Conservation (phyloP, 441 rosid genomes). For the Bruguiera hainesii region DNA sequence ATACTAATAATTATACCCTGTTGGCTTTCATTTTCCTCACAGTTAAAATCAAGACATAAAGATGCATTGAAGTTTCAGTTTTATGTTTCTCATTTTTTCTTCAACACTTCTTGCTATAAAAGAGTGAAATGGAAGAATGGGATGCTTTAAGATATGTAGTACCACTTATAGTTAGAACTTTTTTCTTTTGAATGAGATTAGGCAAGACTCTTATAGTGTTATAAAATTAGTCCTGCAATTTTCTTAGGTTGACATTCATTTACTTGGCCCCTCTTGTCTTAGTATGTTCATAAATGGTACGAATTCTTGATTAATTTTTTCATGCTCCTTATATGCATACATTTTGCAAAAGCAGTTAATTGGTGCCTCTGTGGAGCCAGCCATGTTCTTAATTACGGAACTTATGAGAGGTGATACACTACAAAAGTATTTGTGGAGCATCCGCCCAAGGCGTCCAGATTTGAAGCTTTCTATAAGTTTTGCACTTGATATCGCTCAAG, state of each 20-base stretch:
- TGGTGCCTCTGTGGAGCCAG: slow-evolving; percentile 58
- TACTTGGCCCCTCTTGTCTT: background rate
- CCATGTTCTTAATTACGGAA: slow-evolving; percentile 56
- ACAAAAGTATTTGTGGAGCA: slow-evolving; percentile 41
- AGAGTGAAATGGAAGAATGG: background rate
- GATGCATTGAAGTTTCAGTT: background rate
- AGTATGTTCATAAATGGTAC: background rate
- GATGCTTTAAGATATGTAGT: background rate
- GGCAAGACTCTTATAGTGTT: background rate
- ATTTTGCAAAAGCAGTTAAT: slow-evolving; percentile 38
- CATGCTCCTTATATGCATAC: slow-evolving; percentile 11
- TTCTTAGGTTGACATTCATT: background rate
- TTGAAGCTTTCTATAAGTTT: slow-evolving; percentile 34
- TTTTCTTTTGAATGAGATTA: background rate
- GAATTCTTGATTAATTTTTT: slow-evolving; percentile 1
- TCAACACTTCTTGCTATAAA: background rate
- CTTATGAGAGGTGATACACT: slow-evolving; percentile 48
- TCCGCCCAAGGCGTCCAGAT: slow-evolving; percentile 42
- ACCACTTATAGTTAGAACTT: background rate
- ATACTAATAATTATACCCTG: background rate
- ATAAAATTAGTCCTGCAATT: background rate
- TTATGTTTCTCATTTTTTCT: background rate
- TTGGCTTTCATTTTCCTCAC: slow-evolving; percentile 6
- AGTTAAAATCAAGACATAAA: background rate
- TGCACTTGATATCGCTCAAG: slow-evolving; percentile 58